Evolutionary conservation across 2,329 filamentous ascomycete genomes (phyloP).

Genomic region (Hypoxylon rubiginosum): DNA sequence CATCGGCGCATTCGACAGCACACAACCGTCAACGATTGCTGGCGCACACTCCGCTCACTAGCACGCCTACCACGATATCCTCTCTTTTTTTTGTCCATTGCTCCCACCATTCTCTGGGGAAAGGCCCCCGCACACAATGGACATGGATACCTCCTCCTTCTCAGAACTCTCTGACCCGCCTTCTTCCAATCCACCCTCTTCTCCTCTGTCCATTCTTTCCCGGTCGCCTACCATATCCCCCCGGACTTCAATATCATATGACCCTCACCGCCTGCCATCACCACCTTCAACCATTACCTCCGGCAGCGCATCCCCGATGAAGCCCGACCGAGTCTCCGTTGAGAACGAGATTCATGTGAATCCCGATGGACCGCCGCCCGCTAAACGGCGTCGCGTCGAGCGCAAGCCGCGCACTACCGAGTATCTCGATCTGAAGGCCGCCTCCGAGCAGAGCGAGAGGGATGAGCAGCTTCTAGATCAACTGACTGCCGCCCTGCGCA

Average conservation of each 20-base stretch:
- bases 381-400: conserved; percentile 80
- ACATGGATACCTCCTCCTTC: conserved; percentile 46
- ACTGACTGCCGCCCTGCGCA: conserved; percentile 80
- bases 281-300: conserved; percentile 62
- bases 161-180: conserved; percentile 53
- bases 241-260: conserved; percentile 51
- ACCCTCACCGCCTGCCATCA: conserved; percentile 65
- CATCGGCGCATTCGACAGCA: conserved; percentile 9
- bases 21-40: conserved; percentile 5
- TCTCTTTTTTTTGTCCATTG: conserved; percentile 3
- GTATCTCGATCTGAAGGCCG: conserved; percentile 77
- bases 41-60: background rate
- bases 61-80: background rate
- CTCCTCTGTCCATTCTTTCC: conserved; percentile 67
- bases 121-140: conserved; percentile 14
- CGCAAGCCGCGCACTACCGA: conserved; percentile 79
- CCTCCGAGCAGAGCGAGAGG: conserved; percentile 64
- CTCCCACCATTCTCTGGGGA: background rate
- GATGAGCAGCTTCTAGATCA: conserved; percentile 74
- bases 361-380: conserved; percentile 73
- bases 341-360: conserved; percentile 57
- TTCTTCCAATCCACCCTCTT: conserved; percentile 61
- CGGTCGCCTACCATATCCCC: conserved; percentile 67
- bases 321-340: conserved; percentile 54
- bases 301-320: conserved; percentile 66